Conservation (phyloP, 116 monocot species). For the Trichopus zeylanicus region DNA sequence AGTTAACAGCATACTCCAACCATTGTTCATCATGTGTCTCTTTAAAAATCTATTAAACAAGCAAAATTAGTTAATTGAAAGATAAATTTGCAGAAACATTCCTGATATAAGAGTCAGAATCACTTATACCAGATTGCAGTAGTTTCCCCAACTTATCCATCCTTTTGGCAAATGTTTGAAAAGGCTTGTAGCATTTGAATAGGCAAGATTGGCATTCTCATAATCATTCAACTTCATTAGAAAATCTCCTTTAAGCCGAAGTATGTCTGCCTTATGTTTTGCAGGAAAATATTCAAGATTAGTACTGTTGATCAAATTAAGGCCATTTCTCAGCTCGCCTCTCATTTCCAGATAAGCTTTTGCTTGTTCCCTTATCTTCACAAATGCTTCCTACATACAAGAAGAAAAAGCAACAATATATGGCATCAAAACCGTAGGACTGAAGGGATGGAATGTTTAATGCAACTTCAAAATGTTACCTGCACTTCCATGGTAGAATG, state of each 20-base stretch:
- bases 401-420: constrained; percentile 6
- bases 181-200: constrained; percentile 79
- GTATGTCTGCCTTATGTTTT: constrained; percentile 93
- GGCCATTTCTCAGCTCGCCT: constrained; percentile 88
- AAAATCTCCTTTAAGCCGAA: constrained; percentile 94
- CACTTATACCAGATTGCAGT: constrained; percentile 79
- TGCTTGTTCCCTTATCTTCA: constrained; percentile 97
- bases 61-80: constrained; percentile 1
- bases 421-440: not conserved
- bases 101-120: not conserved
- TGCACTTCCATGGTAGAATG: constrained; percentile 99
- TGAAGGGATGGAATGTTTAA: not conserved
- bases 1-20: constrained; percentile 94
- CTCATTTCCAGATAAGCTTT: constrained; percentile 97
- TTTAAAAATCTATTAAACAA: constrained; percentile 66
- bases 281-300: constrained; percentile 96
- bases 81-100: not conserved
- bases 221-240: constrained; percentile 82
- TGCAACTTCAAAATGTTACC: constrained; percentile 23
- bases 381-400: constrained; percentile 87
- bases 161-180: constrained; percentile 95
- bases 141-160: constrained; percentile 99
- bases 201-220: constrained; percentile 82
- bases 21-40: constrained; percentile 85
- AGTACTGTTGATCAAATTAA: constrained; percentile 93